Conservation (phyloP, 305 asterid genomes). For the Plantago lanceolata region DNA sequence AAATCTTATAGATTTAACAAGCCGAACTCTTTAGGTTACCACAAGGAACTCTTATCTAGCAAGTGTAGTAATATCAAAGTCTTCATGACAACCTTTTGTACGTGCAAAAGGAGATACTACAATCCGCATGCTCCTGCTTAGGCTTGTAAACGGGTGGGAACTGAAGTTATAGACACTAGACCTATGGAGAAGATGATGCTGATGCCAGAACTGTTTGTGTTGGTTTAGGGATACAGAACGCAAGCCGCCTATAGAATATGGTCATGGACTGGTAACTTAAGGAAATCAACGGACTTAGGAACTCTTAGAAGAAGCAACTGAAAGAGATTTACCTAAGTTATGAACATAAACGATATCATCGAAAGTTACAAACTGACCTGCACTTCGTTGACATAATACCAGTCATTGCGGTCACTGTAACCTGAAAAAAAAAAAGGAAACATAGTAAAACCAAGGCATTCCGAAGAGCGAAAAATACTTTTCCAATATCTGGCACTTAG, state of each 20-base stretch:
- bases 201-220: neutral
- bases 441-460: slow-evolving; percentile 7
- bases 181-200: neutral
- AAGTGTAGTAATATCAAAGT: neutral
- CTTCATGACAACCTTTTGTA: neutral
- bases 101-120: no score
- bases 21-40: neutral
- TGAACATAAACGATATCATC: no score
- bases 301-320: neutral
- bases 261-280: no score
- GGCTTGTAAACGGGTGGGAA: no score
- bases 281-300: neutral
- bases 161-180: no score
- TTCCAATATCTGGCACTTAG: slow-evolving; percentile 26
- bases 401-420: neutral
- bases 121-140: no score
- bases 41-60: neutral
- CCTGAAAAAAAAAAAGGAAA: neutral
- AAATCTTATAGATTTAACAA: neutral
- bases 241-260: no score
- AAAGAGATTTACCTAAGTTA: no score
- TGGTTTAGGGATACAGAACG: neutral
- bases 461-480: slow-evolving; percentile 9
- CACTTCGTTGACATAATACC: neutral
- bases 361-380: neutral